Conservation (phyloP, 495 filamentous ascomycete species). For the Lasiosphaeris hirsuta region DNA sequence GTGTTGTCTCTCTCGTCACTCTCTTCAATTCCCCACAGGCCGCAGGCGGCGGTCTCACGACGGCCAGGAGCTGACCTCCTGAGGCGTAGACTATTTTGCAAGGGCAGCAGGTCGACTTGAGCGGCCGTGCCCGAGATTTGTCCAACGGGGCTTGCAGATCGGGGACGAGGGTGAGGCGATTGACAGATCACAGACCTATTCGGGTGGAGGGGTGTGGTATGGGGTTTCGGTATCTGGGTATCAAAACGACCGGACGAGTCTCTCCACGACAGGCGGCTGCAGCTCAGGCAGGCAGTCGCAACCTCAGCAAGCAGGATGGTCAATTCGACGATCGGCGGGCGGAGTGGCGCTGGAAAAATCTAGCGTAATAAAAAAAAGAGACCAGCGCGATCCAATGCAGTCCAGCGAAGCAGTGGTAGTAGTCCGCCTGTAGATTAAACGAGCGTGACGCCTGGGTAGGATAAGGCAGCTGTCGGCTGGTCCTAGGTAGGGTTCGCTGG, state of each 20-base stretch:
- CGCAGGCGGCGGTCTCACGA: slow-evolving; percentile 6
- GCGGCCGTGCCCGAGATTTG: slow-evolving; percentile 14
- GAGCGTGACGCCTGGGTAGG: slow-evolving; percentile 22
- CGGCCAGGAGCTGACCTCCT: slow-evolving; percentile 3
- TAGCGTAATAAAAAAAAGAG: slow-evolving; percentile 10
- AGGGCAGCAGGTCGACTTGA: slow-evolving; percentile 8
- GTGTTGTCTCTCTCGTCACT: not conserved
- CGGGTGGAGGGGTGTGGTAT: not conserved
- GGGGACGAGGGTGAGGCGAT: slow-evolving; percentile 22
- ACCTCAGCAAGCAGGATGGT: not conserved
- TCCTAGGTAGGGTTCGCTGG: slow-evolving; percentile 11
- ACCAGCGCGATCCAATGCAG: slow-evolving; percentile 13
- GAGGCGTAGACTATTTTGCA: slow-evolving; percentile 12
- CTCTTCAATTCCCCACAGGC: not conserved
- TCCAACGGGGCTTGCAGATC: slow-evolving; percentile 26
- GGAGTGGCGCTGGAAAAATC: slow-evolving; percentile 21
- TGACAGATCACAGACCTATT: slow-evolving; percentile 27
- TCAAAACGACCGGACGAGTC: slow-evolving; percentile 18
- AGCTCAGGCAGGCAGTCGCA: slow-evolving; percentile 10
- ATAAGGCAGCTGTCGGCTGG: too few relatives aligned
- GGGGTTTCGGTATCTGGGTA: not conserved
- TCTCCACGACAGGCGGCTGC: slow-evolving; percentile 7
- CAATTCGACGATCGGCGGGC: slow-evolving; percentile 21
- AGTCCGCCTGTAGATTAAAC: slow-evolving; percentile 16
- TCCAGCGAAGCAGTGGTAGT: slow-evolving; percentile 3